A percentile compares a stretch with the other conserved stretches of the same genome.
These are phyloP conservation scores for Trichomonascus vanleenenianus DNA, from an alignment of 805 yeast genomes.

Conservation along the genomic window DNA sequence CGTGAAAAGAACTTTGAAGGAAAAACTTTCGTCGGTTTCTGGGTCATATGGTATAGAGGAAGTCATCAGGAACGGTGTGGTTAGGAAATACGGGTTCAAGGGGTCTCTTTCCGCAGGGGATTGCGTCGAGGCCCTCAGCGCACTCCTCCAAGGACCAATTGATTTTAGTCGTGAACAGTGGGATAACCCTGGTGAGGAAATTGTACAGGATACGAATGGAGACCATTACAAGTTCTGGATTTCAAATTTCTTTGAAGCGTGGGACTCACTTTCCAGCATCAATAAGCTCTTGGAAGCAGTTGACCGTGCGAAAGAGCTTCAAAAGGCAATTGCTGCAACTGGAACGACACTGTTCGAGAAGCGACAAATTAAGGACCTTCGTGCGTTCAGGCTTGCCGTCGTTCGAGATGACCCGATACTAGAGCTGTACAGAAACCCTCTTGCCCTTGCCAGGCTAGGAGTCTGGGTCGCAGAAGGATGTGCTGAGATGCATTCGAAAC, in stretches of 20 bases:
- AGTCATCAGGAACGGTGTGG: conserved; percentile 75
- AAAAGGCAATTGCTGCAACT: conserved; percentile 74
- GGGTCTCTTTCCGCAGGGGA: conserved; percentile 90
- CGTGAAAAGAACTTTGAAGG: conserved; percentile 64
- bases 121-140: conserved; percentile 81
- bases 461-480: conserved; percentile 87
- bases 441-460: conserved; percentile 76
- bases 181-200: neutral
- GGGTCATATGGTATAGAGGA: conserved; percentile 77
- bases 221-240: conserved; percentile 51
- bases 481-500: conserved; percentile 62
- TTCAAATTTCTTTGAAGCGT: conserved; percentile 59
- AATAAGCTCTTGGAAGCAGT: conserved; percentile 61
- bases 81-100: conserved; percentile 77
- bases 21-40: conserved; percentile 60
- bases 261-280: conserved; percentile 52
- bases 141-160: conserved; percentile 52
- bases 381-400: conserved; percentile 79
- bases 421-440: conserved; percentile 72
- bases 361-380: conserved; percentile 65
- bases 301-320: conserved; percentile 76
- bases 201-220: conserved; percentile 9
- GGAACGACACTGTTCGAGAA: conserved; percentile 88
- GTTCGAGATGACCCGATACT: conserved; percentile 84
- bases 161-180: neutral